Evolutionary conservation across 192 early-diverging fungal species (phyloP), one percentile per base, ranked within the genome.

Genomic region (Umbelopsis ramanniana): DNA sequence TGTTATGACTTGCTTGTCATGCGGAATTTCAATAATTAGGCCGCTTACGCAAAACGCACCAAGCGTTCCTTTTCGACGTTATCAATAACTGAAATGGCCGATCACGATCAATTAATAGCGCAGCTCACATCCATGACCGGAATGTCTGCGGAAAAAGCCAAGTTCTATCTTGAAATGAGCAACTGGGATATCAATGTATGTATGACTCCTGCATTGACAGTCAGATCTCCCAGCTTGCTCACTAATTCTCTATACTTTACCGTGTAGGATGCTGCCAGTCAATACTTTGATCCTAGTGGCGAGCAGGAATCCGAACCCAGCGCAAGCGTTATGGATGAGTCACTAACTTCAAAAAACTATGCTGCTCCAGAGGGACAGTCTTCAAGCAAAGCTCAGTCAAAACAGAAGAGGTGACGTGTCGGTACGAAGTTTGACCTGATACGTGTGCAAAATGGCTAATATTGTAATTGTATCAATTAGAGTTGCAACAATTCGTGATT

Each of bases 181-280:
- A 89, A 91, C 63, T 93, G 93, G 93, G 86, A 95, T 81, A 66
- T 95, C 37, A 83, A 91, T 67, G 90, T 91, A 88, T 24, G 46
- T 54, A 10, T n/a, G 55, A 29, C 14, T 26, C 33, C 7, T 50
- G 46, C 2, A 35, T 22, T 26, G 9, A 14, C n/a, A 5, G 38
- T 29, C 29, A 29, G 24, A 43, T 43, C 40, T 43, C 40, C 0
- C 6, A 4, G 40, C 6, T 29, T 29, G 3, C 40, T 43, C 11
- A 6, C 40, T 43, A 43, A 43, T 5, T 5, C 40, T 4, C 40
- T 43, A 11, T 7, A 43, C 46, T 3, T 72, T 19, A 48, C 66
- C 46, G 15, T 19, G 24, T 74, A 90, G 89, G 81, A 84, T 6
- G 93, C 91, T 1, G 71, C 89, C 38, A 87, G 84, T 75, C 90